Conservation (phyloP, 2,329 filamentous ascomycete genomes). For the Lithohypha guttulata region DNA sequence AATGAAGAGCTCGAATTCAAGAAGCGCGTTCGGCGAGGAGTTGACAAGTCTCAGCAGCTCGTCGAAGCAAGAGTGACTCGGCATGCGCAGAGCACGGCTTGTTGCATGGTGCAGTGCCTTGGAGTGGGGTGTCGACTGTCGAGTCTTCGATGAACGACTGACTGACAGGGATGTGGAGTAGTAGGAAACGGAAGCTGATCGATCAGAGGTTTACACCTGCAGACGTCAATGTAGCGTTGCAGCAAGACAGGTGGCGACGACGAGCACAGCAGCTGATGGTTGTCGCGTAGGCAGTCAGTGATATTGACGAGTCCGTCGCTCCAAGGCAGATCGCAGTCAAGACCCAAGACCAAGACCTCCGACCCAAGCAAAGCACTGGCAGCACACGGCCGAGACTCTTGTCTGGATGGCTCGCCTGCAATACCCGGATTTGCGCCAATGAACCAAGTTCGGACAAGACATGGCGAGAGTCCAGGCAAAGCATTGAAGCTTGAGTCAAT, state of each 20-base stretch:
- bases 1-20: slow-evolving; percentile 6
- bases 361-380: no score
- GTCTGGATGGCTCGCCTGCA: slow-evolving; percentile 2
- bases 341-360: no score
- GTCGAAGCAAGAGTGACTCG: neutral
- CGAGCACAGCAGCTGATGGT: no score
- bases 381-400: no score
- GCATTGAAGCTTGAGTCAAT: slow-evolving; percentile 3
- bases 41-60: neutral
- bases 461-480: no score
- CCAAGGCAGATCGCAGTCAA: no score
- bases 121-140: slow-evolving; percentile 5
- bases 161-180: slow-evolving; percentile 4
- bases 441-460: no score
- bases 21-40: neutral
- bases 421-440: neutral
- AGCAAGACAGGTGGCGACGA: no score
- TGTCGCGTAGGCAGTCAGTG: neutral
- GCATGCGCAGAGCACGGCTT: slow-evolving; percentile 2
- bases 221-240: neutral
- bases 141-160: neutral
- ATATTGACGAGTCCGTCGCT: slow-evolving; percentile 3
- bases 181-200: no score
- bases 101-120: slow-evolving; percentile 8
- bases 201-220: no score